Base-by-base conservation (phyloP, 495 filamentous ascomycete species). In the Podospora conica region DNA sequence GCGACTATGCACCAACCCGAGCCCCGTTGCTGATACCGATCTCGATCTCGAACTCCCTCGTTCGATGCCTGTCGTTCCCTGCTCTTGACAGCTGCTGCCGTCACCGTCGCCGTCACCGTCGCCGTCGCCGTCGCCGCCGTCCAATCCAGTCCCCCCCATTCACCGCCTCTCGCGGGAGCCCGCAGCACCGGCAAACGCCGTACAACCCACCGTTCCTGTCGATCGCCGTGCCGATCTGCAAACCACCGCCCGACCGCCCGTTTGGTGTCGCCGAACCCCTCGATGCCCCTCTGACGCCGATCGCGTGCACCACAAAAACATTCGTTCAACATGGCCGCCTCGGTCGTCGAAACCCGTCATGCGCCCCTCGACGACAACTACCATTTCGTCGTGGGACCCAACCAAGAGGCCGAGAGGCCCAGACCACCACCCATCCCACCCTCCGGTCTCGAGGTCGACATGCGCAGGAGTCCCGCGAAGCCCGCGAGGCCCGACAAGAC, bases 121-220 rank as follows among this genome's bases (percentile, higher is more conserved):
- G 25, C 25, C 15, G 18, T n/a, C 40, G 33, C 6, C 33, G 40
- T 48, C 40, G 40, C 4, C 29, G 29, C 12, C 29, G 29, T 31
- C 29, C 29, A 31, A n/a, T n/a, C 40, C 40, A 12, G 40, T 11
- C 40, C 6, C 40, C n/a, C 8, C 60, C 57, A 61, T 65, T 66
- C 60, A 48, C 40, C 40, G 40, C 40, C 40, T 27, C 25, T 48
- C 29, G 54, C 71, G 71, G 69, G 61, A 54, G 25, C 40, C 48
- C 53, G 66, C 64, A 69, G 61, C 21, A 56, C 48, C 55, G 61
- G 54, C 56, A 58, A 18, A 66, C 55, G 58, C 24, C 61, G 65
- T 63, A 53, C 40, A 15, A 65, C 64, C 28, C 72, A 66, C 24
- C 56, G 68, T 72, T 71, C 68, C 71, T 73, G 72, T 66, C 69